Base-by-base conservation (phyloP, 441 rosid genomes). In the Sinapis alba region DNA sequence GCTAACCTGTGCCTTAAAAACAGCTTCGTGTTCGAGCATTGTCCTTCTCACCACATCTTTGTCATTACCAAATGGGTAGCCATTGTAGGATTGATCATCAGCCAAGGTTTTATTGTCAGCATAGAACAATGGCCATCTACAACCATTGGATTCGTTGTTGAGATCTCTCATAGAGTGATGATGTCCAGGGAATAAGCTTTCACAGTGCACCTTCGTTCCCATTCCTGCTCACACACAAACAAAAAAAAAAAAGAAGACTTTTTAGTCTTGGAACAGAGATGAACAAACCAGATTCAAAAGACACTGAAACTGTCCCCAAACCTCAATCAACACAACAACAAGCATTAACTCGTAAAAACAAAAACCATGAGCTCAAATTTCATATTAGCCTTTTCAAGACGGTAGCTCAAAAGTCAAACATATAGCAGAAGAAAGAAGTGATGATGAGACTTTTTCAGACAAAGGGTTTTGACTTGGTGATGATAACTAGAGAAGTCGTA, bases 11-110 rank as follows among this genome's bases (percentile, higher is more conserved):
- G 84, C 73, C 92, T 84, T 88, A 80, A 96, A 96, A 62, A 84
- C 84, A 47, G 94, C 87, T 83, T 96, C 98, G 38, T 96, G 99
- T 78, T 92, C 83, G 18, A 96, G 90, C 90, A 96, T 92, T 54
- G 86, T 92, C 80, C 68, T 87, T 84, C 87, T 92, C 79, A 94
- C 85, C 23, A 63, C 62, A 73, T 89, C 97, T 78, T 87, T 88
- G 47, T 86, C 95, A 66, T 76, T n/a, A n/a, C n/a, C n/a, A n/a
- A n/a, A n/a, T n/a, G n/a, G n/a, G n/a, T n/a, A n/a, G n/a, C n/a
- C 86, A 74, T 84, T 89, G 76, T 76, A 88, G 81, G 76, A 87
- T 57, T 84, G 96, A 77, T 88, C 88, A 82, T 81, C 90, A 41
- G 80, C 26, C 3, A 83, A 86, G 58, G 81, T 67, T 75, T 84